phyloP scores from a whole-genome alignment of 345 rosid species.

The Populus deltoides region DNA sequence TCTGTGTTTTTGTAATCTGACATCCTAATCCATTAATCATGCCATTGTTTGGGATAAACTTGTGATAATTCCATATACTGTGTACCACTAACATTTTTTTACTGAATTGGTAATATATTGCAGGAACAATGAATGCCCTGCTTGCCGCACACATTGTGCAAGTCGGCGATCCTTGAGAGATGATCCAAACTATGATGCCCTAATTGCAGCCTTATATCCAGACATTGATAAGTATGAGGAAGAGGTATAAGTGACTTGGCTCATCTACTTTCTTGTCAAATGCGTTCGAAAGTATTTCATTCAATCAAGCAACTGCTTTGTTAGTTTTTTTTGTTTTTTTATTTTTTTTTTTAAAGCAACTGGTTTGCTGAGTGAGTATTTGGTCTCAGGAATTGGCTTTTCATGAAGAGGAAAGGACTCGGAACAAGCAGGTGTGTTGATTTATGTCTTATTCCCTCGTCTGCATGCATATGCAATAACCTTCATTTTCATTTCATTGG shows the following conservation, averaged over 20 bases:
- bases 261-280: background rate
- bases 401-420: slow-evolving; percentile 78
- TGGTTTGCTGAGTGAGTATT: slow-evolving; percentile 5
- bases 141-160: slow-evolving; percentile 97
- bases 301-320: slow-evolving; percentile 9
- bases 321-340: background rate
- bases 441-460: slow-evolving; percentile 14
- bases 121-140: slow-evolving; percentile 98
- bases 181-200: slow-evolving; percentile 86
- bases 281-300: slow-evolving; percentile 12
- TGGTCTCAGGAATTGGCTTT: slow-evolving; percentile 70
- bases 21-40: slow-evolving; percentile 1
- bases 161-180: slow-evolving; percentile 96
- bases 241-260: slow-evolving; percentile 49
- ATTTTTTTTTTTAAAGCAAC: background rate
- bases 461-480: background rate
- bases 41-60: slow-evolving; percentile 6
- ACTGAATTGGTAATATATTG: slow-evolving; percentile 25
- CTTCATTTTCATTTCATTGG: background rate
- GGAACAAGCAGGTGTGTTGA: slow-evolving; percentile 71
- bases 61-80: slow-evolving; percentile 8
- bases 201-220: slow-evolving; percentile 74
- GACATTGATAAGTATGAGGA: slow-evolving; percentile 75
- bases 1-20: background rate
- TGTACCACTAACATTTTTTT: background rate